Conservation (phyloP, 768 basidiomycete species). For the Rickenella mellea region DNA sequence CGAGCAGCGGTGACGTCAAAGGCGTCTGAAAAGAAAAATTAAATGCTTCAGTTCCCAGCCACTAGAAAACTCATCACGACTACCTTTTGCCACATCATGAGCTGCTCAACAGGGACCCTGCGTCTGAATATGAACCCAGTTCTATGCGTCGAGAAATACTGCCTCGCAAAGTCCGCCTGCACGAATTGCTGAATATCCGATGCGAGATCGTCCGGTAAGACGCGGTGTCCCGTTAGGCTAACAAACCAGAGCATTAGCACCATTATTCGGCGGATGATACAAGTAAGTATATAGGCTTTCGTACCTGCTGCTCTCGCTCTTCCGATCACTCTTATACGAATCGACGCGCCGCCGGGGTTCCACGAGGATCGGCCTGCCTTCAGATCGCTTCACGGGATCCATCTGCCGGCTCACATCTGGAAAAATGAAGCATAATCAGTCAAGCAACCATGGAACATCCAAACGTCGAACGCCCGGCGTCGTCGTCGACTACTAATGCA, state of each 20-base stretch:
- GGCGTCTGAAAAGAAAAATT: slow-evolving; percentile 47
- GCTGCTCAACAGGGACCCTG: slow-evolving; percentile 70
- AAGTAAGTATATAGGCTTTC: too few species aligned
- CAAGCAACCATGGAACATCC: too few species aligned
- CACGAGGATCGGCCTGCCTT: slow-evolving; percentile 55
- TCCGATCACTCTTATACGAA: not conserved
- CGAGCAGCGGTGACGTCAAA: slow-evolving; percentile 65
- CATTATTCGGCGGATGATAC: too few species aligned
- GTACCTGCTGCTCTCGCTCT: not conserved
- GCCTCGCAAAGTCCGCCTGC: slow-evolving; percentile 74
- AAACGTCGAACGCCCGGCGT: too few species aligned
- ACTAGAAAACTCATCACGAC: slow-evolving; percentile 6
- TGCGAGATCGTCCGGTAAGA: slow-evolving; percentile 71
- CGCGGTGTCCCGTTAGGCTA: slow-evolving; percentile 39
- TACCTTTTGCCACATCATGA: slow-evolving; percentile 91
- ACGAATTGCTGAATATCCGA: slow-evolving; percentile 84
- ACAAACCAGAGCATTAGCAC: too few species aligned
- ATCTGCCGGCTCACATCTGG: slow-evolving; percentile 60
- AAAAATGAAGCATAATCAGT: slow-evolving; percentile 4
- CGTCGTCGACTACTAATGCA: too few species aligned
- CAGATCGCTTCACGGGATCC: slow-evolving; percentile 62
- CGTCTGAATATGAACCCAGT: slow-evolving; percentile 82
- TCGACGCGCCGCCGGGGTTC: slow-evolving; percentile 23
- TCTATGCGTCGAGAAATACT: slow-evolving; percentile 87
- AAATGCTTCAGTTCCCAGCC: not conserved